Percentiles rank a stretch among this genome's conserved stretches.
Conservation (phyloP, 23 red algal species). For the Pyropia yezoensis region DNA sequence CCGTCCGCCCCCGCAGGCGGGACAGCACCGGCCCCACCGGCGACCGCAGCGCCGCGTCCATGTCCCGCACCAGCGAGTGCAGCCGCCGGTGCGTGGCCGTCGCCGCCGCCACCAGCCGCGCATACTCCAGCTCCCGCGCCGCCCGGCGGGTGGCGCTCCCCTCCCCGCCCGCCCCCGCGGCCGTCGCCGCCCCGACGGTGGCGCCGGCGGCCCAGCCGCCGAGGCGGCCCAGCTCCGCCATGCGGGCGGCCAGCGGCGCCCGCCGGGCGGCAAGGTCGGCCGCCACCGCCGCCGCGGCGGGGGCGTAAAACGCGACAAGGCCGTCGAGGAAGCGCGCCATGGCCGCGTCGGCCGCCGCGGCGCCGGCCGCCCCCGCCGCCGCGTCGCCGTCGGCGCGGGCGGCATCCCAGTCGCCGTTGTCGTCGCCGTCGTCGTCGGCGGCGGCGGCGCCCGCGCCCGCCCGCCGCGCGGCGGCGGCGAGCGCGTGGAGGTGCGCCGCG, state of each 20-base stretch:
- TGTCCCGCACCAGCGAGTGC: slow-evolving; percentile 47
- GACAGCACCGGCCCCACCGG: slow-evolving; percentile 31
- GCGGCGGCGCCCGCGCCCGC: background rate
- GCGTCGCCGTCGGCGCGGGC: no score
- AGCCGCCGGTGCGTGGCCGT: slow-evolving; percentile 35
- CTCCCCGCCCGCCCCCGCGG: background rate
- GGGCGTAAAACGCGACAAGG: no score
- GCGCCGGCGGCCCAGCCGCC: no score
- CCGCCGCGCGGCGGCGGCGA: background rate
- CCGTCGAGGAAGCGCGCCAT: no score
- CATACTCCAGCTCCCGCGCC: slow-evolving; percentile 39
- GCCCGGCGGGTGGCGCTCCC: background rate
- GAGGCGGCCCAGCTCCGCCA: no score
- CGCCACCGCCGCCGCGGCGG: no score
- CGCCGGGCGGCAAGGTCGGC: no score
- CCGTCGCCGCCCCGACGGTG: background rate
- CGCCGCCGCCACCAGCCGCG: slow-evolving; percentile 32
- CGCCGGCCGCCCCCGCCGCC: no score
- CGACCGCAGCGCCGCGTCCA: slow-evolving; percentile 35
- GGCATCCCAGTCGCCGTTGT: background rate
- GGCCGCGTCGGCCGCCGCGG: no score
- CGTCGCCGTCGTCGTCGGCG: background rate
- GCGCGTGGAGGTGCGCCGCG: slow-evolving; percentile 14
- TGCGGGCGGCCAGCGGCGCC: no score
- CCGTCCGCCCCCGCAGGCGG: no score